Conservation (phyloP, 2,329 filamentous ascomycete genomes). For the Phoma herbarum region DNA sequence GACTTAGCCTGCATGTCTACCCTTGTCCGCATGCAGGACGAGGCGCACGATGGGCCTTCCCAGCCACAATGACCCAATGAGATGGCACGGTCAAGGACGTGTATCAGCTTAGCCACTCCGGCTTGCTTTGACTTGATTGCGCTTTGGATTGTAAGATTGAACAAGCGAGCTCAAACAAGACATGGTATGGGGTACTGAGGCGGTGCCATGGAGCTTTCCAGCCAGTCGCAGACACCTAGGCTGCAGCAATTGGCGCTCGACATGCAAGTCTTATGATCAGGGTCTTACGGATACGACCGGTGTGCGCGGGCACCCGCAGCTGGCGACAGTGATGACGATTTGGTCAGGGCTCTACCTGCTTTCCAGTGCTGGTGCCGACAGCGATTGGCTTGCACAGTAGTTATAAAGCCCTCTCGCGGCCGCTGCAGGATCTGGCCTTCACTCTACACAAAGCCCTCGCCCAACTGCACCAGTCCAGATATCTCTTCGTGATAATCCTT, state of each 20-base stretch:
- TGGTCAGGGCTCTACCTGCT: neutral
- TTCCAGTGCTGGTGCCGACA: neutral
- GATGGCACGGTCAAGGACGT: neutral
- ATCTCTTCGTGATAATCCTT: neutral
- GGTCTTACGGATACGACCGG: slow-evolving; percentile 5
- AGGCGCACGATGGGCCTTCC: too few species aligned
- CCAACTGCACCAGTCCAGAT: neutral
- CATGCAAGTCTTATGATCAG: slow-evolving; percentile 23
- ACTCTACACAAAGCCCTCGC: neutral
- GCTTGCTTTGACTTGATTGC: slow-evolving; percentile 11
- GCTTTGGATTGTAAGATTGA: slow-evolving; percentile 6
- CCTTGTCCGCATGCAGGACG: slow-evolving; percentile 22
- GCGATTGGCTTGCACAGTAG: neutral
- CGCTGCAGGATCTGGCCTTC: neutral
- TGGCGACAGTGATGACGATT: slow-evolving; percentile 16
- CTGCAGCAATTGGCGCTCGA: slow-evolving; percentile 13
- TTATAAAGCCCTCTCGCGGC: slow-evolving; percentile 9
- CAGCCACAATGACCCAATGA: neutral
- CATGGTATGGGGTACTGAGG: slow-evolving; percentile 18
- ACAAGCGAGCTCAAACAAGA: neutral
- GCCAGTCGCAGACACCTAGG: slow-evolving; percentile 23
- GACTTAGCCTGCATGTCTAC: slow-evolving; percentile 23
- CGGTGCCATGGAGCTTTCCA: slow-evolving; percentile 23
- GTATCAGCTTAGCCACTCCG: slow-evolving; percentile 26
- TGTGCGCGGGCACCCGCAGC: slow-evolving; percentile 7